These are phyloP conservation scores for Aspergillus piperis DNA, from an alignment of 2,329 filamentous ascomycete species.

Conservation along the genomic window DNA sequence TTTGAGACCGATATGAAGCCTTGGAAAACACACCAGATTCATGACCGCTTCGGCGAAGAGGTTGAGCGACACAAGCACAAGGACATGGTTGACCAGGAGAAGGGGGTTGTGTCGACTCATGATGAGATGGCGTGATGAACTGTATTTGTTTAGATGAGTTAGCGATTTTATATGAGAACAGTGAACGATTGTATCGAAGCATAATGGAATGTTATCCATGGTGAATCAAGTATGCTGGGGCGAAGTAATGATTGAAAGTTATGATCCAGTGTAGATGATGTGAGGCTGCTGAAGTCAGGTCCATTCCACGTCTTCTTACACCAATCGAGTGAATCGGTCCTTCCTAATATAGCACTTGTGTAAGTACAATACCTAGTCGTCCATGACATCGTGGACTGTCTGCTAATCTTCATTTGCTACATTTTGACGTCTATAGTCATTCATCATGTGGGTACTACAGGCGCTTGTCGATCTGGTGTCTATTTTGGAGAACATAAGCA, in stretches of 20 bases:
- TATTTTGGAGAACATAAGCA: too few relatives aligned
- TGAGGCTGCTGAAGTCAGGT: too few relatives aligned
- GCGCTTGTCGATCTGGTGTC: too few relatives aligned
- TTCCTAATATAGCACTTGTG: too few relatives aligned
- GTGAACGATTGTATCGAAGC: background rate
- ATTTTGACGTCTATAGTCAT: too few relatives aligned
- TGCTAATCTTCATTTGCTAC: too few relatives aligned
- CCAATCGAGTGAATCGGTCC: too few relatives aligned
- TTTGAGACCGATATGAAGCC: constrained; percentile 51
- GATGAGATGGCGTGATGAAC: constrained; percentile 13
- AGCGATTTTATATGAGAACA: background rate
- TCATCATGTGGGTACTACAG: too few relatives aligned
- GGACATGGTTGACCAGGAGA: constrained; percentile 17
- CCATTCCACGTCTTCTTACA: too few relatives aligned
- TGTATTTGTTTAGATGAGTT: background rate
- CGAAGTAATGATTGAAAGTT: too few relatives aligned
- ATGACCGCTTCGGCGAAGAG: constrained; percentile 29
- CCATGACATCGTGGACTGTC: too few relatives aligned
- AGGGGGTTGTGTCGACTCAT: constrained; percentile 14
- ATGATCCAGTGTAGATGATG: background rate
- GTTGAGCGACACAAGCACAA: constrained; percentile 24
- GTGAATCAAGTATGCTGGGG: background rate
- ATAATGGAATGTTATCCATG: background rate
- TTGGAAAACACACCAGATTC: constrained; percentile 31
- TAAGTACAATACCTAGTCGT: too few relatives aligned